Percentiles rank a stretch among this genome's conserved stretches.
Conservation (phyloP, 768 basidiomycete species). For the Tubosaeta sp. region DNA sequence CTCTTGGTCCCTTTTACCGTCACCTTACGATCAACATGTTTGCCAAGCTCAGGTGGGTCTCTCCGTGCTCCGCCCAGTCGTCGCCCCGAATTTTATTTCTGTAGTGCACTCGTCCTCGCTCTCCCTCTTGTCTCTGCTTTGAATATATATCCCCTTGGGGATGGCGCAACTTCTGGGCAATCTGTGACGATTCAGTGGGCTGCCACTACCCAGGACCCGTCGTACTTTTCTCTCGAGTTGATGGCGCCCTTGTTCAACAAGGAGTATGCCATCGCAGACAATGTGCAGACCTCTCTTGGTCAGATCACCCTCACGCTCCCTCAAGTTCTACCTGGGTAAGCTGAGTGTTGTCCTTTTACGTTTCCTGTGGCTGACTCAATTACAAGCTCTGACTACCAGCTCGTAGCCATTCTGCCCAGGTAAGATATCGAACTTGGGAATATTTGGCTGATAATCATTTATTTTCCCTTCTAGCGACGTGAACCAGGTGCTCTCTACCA, state of each 20-base stretch:
- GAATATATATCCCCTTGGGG: slow-evolving; percentile 35
- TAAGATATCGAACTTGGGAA: slow-evolving; percentile 9
- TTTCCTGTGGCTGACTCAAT: background rate
- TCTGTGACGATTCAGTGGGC: slow-evolving; percentile 48
- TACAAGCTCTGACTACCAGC: slow-evolving; percentile 43
- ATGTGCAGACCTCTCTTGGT: slow-evolving; percentile 37
- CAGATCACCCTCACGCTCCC: slow-evolving; percentile 41
- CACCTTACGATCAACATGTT: slow-evolving; percentile 44
- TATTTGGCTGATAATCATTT: background rate
- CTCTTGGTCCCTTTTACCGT: background rate
- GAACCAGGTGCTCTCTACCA: slow-evolving; percentile 39
- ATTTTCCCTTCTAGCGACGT: slow-evolving; percentile 33
- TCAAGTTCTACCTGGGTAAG: slow-evolving; percentile 43
- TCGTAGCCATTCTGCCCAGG: slow-evolving; percentile 44
- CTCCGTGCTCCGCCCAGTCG: fast-evolving
- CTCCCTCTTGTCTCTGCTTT: slow-evolving; percentile 45
- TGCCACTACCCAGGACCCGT: slow-evolving; percentile 37
- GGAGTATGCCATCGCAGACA: slow-evolving; percentile 52
- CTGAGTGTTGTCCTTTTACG: background rate
- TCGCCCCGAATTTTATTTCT: background rate
- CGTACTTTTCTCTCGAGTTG: slow-evolving; percentile 43
- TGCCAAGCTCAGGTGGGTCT: slow-evolving; percentile 42
- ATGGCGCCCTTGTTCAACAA: slow-evolving; percentile 48
- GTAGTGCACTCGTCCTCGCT: slow-evolving; percentile 41
- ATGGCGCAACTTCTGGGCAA: slow-evolving; percentile 30